Evolutionary conservation across 257 asterid species (phyloP), one percentile per base, ranked within the genome.

Genomic region (Solanum ossicruentum): DNA sequence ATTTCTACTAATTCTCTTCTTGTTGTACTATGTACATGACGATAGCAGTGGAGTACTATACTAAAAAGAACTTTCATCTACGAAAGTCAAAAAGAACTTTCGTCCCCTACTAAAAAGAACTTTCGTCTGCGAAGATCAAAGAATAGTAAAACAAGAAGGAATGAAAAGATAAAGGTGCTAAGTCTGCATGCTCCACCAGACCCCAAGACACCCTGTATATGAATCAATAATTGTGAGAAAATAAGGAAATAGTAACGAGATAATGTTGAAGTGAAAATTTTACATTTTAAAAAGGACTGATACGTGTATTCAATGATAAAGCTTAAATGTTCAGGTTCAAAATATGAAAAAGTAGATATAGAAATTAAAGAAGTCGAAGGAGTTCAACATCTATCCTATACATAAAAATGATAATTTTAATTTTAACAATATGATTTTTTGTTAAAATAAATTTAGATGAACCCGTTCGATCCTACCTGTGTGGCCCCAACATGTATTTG

Each of bases 361-460:
- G 7, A 36, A 36, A 4, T 36, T 36, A 36, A 36, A 36, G 6
- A 36, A 36, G 7, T 36, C 41, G 1, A 58, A 58, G 7, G 18
- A 13, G 66, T 58, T 58, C 3, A 57, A 18, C 2, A 57, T 2
- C 2, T 18, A 1, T 18, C n/a, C n/a, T 58, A 20, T 1, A 57
- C 9, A 58, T 10, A 58, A 12, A 60, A n/a, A 20, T 20, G 10
- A 3, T 0, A n/a, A n/a, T n/a, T n/a, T 60, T 10, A 60, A 0
- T 0, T 1, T n/a, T n/a, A 60, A 4, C 0, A n/a, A 20, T n/a
- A 6, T 58, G 10, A n/a, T 60, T 60, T 60, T 60, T 0, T 0
- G 0, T 58, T 0, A 10, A 58, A n/a, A 0, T 0, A 0, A 0
- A 9, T n/a, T 58, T 1, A 0, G 10, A n/a, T n/a, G n/a, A 9